Conservation (phyloP, 257 asterid species). For the Przewalskia tangutica region DNA sequence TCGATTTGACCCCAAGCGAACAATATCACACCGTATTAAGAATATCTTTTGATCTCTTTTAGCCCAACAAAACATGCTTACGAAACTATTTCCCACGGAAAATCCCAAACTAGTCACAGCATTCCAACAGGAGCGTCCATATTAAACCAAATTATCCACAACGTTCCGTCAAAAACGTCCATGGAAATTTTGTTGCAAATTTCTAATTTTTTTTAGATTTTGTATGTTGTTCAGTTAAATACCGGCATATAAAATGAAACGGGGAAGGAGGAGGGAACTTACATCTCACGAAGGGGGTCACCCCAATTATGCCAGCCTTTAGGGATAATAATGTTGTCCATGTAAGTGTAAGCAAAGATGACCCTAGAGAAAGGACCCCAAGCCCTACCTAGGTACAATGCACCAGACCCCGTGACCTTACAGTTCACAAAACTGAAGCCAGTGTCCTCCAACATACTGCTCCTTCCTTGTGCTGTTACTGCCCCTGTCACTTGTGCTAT, state of each 20-base stretch:
- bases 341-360: conserved; percentile 71
- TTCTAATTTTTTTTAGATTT: too few relatives aligned
- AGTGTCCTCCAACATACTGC: conserved; percentile 60
- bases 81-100: not conserved
- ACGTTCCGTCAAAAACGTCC: too few relatives aligned
- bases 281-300: conserved; percentile 88
- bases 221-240: not conserved
- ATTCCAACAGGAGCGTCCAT: not conserved
- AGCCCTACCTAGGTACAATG: conserved; percentile 90
- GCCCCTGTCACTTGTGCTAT: conserved; percentile 76
- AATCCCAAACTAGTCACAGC: fast-evolving
- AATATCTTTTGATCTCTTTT: not conserved
- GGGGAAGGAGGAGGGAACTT: conserved; percentile 5
- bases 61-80: not conserved
- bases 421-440: conserved; percentile 87
- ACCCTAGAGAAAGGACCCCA: conserved; percentile 98
- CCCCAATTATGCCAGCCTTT: conserved; percentile 98
- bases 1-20: not conserved
- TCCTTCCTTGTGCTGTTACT: conserved; percentile 82
- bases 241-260: not conserved
- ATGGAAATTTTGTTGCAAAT: too few relatives aligned
- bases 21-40: not conserved
- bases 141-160: too few relatives aligned
- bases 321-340: conserved; percentile 88
- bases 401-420: conserved; percentile 89